Evolutionary conservation across 495 filamentous ascomycete species (phyloP).

Genomic region (Terfezia claveryi): DNA sequence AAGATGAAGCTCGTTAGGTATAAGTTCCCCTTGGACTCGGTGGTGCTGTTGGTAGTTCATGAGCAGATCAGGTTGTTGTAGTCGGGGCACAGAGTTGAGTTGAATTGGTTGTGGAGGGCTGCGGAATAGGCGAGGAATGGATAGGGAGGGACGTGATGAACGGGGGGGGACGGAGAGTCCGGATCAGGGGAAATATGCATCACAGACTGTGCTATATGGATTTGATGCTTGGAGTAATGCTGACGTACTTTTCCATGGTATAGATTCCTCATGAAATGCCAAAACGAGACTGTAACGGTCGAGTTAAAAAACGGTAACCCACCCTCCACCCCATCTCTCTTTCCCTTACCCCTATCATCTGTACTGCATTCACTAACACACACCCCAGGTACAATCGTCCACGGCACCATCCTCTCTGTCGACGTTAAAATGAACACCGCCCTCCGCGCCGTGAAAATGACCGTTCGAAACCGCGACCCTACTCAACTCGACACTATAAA

Average conservation of each 20-base stretch:
- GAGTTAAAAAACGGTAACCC: slow-evolving; percentile 84
- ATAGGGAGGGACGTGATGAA: not conserved
- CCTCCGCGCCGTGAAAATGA: slow-evolving; percentile 88
- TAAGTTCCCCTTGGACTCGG: slow-evolving; percentile 20
- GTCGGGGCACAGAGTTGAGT: slow-evolving; percentile 11
- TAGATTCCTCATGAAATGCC: slow-evolving; percentile 97
- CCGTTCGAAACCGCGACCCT: slow-evolving; percentile 60
- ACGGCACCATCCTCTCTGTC: slow-evolving; percentile 87
- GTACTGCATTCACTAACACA: slow-evolving; percentile 2
- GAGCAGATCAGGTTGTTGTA: slow-evolving; percentile 21
- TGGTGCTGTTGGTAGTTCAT: slow-evolving; percentile 9
- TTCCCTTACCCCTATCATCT: not conserved
- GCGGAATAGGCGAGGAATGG: not conserved
- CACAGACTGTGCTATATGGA: not conserved
- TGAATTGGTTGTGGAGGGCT: not conserved
- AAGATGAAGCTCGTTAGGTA: slow-evolving; percentile 98
- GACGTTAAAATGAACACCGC: slow-evolving; percentile 94
- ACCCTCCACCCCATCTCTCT: not conserved
- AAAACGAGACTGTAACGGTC: slow-evolving; percentile 90
- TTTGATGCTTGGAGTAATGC: slow-evolving; percentile 21
- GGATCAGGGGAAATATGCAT: not conserved
- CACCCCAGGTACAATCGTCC: slow-evolving; percentile 64
- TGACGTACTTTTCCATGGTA: slow-evolving; percentile 9
- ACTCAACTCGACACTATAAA: slow-evolving; percentile 87
- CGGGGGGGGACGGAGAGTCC: not conserved